Evolutionary conservation across 768 basidiomycete species (phyloP).

Genomic region (Trametes meyenii): DNA sequence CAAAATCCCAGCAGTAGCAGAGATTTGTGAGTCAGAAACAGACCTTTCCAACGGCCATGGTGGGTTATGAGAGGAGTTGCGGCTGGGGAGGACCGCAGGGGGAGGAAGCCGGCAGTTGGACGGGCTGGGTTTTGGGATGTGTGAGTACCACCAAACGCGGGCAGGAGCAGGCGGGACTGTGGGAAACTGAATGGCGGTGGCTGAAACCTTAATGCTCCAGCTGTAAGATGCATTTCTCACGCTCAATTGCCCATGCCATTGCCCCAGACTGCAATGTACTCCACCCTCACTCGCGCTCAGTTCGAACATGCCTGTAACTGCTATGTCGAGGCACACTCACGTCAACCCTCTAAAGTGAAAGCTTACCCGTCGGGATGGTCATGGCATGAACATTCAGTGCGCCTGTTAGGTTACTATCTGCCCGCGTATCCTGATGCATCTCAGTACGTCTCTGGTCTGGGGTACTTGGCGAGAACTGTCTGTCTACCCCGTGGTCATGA

Average conservation of each 20-base stretch:
- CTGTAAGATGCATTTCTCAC: constrained; percentile 55
- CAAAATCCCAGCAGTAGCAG: not conserved
- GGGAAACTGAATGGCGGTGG: constrained; percentile 42
- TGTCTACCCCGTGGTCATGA: constrained; percentile 13
- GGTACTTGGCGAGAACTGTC: constrained; percentile 35
- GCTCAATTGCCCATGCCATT: constrained; percentile 26
- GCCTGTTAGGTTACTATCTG: constrained; percentile 31
- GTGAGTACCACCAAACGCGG: constrained; percentile 22
- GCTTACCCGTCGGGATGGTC: constrained; percentile 47
- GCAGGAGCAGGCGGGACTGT: constrained; percentile 16
- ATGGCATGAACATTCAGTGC: constrained; percentile 64
- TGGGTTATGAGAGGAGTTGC: constrained; percentile 41
- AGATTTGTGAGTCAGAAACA: constrained; percentile 26
- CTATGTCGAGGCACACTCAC: constrained; percentile 42
- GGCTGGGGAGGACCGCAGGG: constrained; percentile 43
- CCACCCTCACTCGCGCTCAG: constrained; percentile 56
- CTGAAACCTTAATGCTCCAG: constrained; percentile 61
- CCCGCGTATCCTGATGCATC: constrained; percentile 5
- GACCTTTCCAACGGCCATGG: constrained; percentile 92
- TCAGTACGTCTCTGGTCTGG: constrained; percentile 33
- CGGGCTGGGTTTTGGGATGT: constrained; percentile 49
- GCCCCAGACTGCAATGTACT: constrained; percentile 34
- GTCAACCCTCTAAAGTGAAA: constrained; percentile 3
- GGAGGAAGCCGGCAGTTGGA: constrained; percentile 49
- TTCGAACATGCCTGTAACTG: constrained; percentile 64